Percentiles rank a stretch among this genome's conserved stretches.
Conservation (phyloP, 2,329 filamentous ascomycete species). For the Fusarium tricinctum region DNA sequence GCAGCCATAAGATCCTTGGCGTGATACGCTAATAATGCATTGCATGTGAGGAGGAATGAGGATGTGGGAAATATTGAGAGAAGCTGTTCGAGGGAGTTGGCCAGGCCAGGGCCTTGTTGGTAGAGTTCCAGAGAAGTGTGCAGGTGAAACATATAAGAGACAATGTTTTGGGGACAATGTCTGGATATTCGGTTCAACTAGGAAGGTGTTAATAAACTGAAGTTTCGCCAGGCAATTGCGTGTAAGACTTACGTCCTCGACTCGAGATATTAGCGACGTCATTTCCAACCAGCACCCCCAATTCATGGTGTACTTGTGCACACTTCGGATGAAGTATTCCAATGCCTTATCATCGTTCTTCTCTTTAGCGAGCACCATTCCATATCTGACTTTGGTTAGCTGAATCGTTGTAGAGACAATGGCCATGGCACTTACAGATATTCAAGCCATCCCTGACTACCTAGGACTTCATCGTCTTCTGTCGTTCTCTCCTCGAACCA, state of each 20-base stretch:
- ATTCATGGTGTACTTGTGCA: conserved; percentile 92
- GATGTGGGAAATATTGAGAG: conserved; percentile 88
- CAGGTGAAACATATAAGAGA: conserved; percentile 94
- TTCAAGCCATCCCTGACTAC: conserved; percentile 93
- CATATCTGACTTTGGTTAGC: conserved; percentile 70
- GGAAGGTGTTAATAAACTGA: conserved; percentile 22
- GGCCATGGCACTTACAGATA: conserved; percentile 70
- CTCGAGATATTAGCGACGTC: conserved; percentile 80
- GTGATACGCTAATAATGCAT: conserved; percentile 90
- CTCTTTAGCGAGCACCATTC: conserved; percentile 88
- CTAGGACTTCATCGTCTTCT: conserved; percentile 70
- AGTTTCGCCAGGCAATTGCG: conserved; percentile 42
- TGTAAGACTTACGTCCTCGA: conserved; percentile 78
- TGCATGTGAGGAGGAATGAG: conserved; percentile 90
- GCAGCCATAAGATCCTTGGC: conserved; percentile 82
- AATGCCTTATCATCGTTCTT: conserved; percentile 90
- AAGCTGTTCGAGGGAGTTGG: conserved; percentile 81
- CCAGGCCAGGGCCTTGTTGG: conserved; percentile 82
- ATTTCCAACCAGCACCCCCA: conserved; percentile 98
- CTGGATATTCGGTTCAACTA: conserved; percentile 79
- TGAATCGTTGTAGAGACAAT: not conserved
- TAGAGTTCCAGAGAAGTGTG: conserved; percentile 93
- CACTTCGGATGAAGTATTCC: conserved; percentile 87
- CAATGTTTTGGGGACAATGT: conserved; percentile 87
- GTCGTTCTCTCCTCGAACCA: conserved; percentile 80